Base-by-base conservation (phyloP, 345 rosid genomes). In the Linum tenue region DNA sequence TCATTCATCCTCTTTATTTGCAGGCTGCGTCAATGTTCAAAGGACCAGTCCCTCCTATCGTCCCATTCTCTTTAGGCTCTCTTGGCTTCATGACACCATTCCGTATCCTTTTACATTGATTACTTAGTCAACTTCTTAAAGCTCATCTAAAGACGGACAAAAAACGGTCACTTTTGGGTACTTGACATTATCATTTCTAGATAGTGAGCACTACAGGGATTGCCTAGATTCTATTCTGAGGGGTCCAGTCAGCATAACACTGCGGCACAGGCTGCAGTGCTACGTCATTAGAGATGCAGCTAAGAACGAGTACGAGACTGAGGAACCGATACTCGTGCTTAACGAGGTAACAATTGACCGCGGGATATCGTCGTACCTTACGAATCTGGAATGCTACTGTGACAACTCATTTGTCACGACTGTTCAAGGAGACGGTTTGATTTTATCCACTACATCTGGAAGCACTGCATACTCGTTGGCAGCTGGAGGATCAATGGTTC, bases 401-500 rank as follows among this genome's bases (percentile, higher is more conserved):
- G 98, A 95, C 85, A 75, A 84, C 79, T 86, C 91, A 43, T 95
- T 89, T 55, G 96, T 95, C 78, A 95, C 99, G n/a, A 66, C 86
- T 31, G 99, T 95, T 56, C 99, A 95, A 91, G 99, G 99, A 63
- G 98, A 91, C 60, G 99, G 99, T 63, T 77, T 95, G 8, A 95
- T 95, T 69, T 73, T 95, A 48, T 82, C 99, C 38, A 95, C 99
- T 7, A 95, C 99, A 67, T 91, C 99, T 64, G 99, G 99, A 55
- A 95, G 99, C 81, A 95, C 99, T 31, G 99, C 99, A 50, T 95
- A 95, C 71, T 95, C 99, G 3, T 82, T 95, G 72, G 99, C 97
- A 11, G 98, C 97, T 61, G 99, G 99, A 67, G 99, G 99, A 59
- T 95, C 99, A 68, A 91, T 95, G 98, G 99, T 95, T 65, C 99